Base-by-base conservation (phyloP, 169 alveolate species). In the Cryptosporidium bovis region DNA sequence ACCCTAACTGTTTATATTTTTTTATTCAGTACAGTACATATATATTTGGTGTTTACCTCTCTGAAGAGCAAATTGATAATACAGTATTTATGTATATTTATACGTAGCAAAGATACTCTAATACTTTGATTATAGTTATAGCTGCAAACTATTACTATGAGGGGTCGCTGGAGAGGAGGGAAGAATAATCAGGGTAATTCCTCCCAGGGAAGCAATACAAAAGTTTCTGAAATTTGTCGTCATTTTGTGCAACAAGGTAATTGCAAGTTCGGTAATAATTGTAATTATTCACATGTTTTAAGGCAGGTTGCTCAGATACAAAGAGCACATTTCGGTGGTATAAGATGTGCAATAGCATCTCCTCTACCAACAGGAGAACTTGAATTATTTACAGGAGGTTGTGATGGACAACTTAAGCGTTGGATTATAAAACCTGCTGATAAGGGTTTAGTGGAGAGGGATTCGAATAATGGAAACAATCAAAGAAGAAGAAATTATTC, bases 161-260 rank as follows among this genome's bases (percentile, higher is more conserved):
- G 77, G 40, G 87, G 87, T 62, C 87, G 87, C 56, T 77, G 87
- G 87, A 77, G 56, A 62, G 87, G 87, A 18, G 84, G 84, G 36
- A 77, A 77, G n/a, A 48, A 64, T 3, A 66, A 53, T 33, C 58
- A 60, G 58, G 62, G 64, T 66, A 66, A 66, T 34, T 77, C 87
- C 31, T 77, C 87, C 1, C 51, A 18, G 8, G 64, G 77, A 60
- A 66, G 67, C 24, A 77, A 62, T 77, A 44, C 71, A 40, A 77
- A 77, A 24, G 87, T 77, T 15, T 77, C 64, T 7, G 87, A 77
- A 40, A 62, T 77, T 60, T 77, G 87, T 60, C 20, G 87, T 16
- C 87, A 77, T 48, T 77, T 77, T 60, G 87, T 77, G 13, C 87
- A 60, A 62, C 87, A 77, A 62, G 87, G 87, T 6, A 77, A 77